Conservation (phyloP, 179 eudicot species). For the Corrigiola litoralis region DNA sequence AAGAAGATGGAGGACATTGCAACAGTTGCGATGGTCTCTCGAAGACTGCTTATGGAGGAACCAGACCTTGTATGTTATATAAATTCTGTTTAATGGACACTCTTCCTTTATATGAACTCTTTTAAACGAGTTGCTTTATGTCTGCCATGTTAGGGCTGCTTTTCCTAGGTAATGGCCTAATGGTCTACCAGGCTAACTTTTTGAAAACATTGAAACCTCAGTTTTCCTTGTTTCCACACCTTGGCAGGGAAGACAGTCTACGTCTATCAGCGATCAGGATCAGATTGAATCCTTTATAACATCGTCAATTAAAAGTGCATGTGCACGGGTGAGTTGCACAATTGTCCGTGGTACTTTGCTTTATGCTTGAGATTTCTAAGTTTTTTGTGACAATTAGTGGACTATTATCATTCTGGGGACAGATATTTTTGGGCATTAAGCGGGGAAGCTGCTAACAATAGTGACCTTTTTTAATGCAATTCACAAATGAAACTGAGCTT, state of each 20-base stretch:
- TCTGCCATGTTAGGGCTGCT: background rate
- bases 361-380: background rate
- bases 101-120: background rate
- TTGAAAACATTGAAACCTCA: background rate
- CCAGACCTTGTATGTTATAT: slow-evolving; percentile 50
- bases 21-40: slow-evolving; percentile 75
- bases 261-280: slow-evolving; percentile 57
- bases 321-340: slow-evolving; percentile 65
- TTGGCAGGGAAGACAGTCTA: slow-evolving; percentile 54
- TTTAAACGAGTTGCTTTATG: background rate
- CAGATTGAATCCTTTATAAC: slow-evolving; percentile 77
- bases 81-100: slow-evolving; percentile 6
- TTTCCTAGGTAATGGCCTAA: background rate
- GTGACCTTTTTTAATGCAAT: background rate
- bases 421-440: background rate
- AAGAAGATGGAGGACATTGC: slow-evolving; percentile 63
- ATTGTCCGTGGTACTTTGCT: no score
- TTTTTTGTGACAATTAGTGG: background rate
- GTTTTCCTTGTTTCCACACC: slow-evolving; percentile 2
- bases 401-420: slow-evolving; percentile 1
- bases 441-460: background rate
- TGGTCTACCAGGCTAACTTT: no score
- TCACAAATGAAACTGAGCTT: background rate
- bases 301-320: slow-evolving; percentile 74
- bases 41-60: slow-evolving; percentile 91